These are phyloP conservation scores for Penicillium sp. DNA, from an alignment of 2,329 filamentous ascomycete genomes.

Conservation along the genomic window DNA sequence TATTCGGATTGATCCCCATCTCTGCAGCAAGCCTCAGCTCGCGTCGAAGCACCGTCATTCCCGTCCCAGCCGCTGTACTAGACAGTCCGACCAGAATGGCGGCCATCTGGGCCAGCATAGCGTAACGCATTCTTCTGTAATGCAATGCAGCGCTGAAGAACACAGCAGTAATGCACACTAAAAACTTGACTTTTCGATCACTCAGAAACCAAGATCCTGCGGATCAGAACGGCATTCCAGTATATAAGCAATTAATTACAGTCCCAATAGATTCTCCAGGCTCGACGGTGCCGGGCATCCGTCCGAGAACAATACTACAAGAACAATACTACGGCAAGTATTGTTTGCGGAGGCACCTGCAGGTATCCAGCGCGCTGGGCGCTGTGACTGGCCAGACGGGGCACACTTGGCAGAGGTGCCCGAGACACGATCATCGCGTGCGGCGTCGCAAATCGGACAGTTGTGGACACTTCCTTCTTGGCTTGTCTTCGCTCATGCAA, in stretches of 20 bases:
- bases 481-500: not conserved
- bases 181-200: too few species aligned
- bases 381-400: not conserved
- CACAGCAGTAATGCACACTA: not conserved
- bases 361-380: slow-evolving; percentile 3
- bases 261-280: not conserved
- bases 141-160: not conserved
- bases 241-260: not conserved
- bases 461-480: not conserved
- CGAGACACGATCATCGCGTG: slow-evolving; percentile 6
- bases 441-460: not conserved
- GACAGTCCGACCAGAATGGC: slow-evolving; percentile 12
- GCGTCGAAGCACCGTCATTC: slow-evolving; percentile 7
- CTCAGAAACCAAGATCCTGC: not conserved
- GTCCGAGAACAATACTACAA: slow-evolving; percentile 14
- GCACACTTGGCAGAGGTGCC: not conserved
- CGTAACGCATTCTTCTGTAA: slow-evolving; percentile 11
- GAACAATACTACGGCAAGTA: slow-evolving; percentile 6
- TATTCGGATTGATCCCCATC: slow-evolving; percentile 17
- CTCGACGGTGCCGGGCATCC: not conserved
- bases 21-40: slow-evolving; percentile 22
- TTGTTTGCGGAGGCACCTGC: slow-evolving; percentile 18
- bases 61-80: slow-evolving; percentile 5
- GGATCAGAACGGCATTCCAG: not conserved
- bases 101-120: not conserved